phyloP scores from a whole-genome alignment of 345 rosid genomes.

The Trapa bicornis region DNA sequence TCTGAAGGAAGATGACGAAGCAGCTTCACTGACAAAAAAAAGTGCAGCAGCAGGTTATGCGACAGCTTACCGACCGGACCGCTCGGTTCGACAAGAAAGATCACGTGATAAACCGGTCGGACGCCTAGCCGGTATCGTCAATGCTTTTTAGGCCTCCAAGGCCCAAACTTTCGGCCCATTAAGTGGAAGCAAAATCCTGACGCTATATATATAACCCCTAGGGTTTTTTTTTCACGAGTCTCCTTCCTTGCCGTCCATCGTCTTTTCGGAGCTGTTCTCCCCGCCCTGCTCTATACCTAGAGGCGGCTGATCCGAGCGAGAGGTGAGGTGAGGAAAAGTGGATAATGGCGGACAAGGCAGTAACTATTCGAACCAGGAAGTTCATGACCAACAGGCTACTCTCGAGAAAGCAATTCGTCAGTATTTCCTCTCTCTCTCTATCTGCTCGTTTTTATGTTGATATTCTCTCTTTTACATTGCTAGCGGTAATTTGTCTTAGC shows the following conservation, averaged over 20 bases:
- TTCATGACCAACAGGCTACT: slow-evolving; percentile 98
- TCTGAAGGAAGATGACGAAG: too few species aligned
- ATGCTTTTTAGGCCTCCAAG: background rate
- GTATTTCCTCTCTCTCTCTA: slow-evolving; percentile 7
- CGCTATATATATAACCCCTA: background rate
- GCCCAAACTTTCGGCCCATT: background rate
- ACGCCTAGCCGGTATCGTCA: too few species aligned
- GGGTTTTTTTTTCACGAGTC: background rate
- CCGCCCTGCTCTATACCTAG: background rate
- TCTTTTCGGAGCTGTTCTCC: background rate
- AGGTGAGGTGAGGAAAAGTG: background rate
- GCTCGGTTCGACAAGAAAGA: background rate
- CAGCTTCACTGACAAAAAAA: too few species aligned
- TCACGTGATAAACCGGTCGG: too few species aligned
- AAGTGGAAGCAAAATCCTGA: background rate
- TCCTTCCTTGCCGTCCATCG: background rate
- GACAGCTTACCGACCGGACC: too few species aligned
- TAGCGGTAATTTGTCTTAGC: background rate
- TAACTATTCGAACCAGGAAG: slow-evolving; percentile 75
- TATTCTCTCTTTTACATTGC: background rate
- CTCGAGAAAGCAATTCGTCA: slow-evolving; percentile 90
- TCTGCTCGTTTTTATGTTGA: background rate
- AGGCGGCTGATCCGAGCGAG: background rate
- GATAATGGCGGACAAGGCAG: slow-evolving; percentile 80
- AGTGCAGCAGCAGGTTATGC: too few species aligned